Evolutionary conservation across 371 early-diverging fungal species (phyloP).

Genomic region (Mucor sp.): DNA sequence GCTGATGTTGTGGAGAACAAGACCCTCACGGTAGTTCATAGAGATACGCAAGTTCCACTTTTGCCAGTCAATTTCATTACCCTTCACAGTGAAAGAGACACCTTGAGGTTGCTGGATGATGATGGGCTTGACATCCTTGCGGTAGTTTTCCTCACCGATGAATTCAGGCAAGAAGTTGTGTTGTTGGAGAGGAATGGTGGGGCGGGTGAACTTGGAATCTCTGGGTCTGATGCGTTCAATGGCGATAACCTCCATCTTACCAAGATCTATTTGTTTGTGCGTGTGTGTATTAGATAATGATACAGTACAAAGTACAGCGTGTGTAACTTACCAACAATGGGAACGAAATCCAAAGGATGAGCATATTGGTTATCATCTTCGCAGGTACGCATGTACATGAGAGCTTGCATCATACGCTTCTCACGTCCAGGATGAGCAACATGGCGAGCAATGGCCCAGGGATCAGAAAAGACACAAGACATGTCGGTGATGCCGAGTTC

Average conservation of each 20-base stretch:
- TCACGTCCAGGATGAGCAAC: conserved; percentile 42
- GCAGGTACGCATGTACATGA: conserved; percentile 58
- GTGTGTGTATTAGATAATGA: neutral
- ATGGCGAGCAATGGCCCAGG: conserved; percentile 58
- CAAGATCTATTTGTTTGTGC: conserved; percentile 34
- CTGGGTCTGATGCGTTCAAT: conserved; percentile 51
- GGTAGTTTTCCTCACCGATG: conserved; percentile 45
- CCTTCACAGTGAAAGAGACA: conserved; percentile 53
- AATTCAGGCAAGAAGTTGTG: conserved; percentile 59
- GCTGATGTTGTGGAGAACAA: conserved; percentile 55
- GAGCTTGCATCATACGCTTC: conserved; percentile 51
- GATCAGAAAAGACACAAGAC: conserved; percentile 48
- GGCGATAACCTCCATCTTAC: conserved; percentile 45
- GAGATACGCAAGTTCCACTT: conserved; percentile 61
- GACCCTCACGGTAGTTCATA: conserved; percentile 60
- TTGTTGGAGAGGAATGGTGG: conserved; percentile 43
- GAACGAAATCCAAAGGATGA: conserved; percentile 57
- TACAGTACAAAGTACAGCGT: neutral
- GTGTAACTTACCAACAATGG: conserved; percentile 45
- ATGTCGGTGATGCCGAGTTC: conserved; percentile 53
- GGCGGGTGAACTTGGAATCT: conserved; percentile 50
- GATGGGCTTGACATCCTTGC: conserved; percentile 58
- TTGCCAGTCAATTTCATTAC: conserved; percentile 58
- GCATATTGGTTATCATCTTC: conserved; percentile 59
- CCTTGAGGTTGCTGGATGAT: conserved; percentile 56